A percentile compares a stretch with the other conserved stretches of the same genome.
phyloP scores from a whole-genome alignment of 441 rosid species.

The Viola pubescens region DNA sequence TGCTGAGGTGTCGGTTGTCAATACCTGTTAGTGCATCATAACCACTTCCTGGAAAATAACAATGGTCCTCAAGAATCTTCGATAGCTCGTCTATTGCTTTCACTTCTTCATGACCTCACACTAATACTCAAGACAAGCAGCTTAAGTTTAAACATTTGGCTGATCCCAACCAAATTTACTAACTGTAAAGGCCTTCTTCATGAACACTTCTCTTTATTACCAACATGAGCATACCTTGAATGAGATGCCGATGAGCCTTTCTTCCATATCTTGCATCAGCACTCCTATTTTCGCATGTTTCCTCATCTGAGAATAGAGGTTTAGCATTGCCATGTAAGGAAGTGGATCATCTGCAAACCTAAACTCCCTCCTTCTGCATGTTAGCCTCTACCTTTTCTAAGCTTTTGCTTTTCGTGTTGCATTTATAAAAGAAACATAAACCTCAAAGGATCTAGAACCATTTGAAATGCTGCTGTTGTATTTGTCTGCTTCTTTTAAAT shows the following conservation, averaged over 20 bases:
- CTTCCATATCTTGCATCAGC: conserved; percentile 31
- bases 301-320: conserved; percentile 18
- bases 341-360: conserved; percentile 13
- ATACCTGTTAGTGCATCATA: conserved; percentile 5
- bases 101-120: conserved; percentile 12
- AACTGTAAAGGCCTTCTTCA: background rate
- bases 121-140: background rate
- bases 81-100: conserved; percentile 1
- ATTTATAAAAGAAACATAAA: conserved; percentile 29
- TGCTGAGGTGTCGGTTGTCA: background rate
- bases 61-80: conserved; percentile 8
- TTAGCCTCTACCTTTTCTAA: conserved; percentile 29
- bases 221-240: conserved; percentile 19
- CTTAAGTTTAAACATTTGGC: background rate
- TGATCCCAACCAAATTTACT: conserved; percentile 17
- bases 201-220: conserved; percentile 24
- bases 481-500: conserved; percentile 17
- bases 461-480: conserved; percentile 18
- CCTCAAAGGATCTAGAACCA: conserved; percentile 7
- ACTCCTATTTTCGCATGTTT: conserved; percentile 25
- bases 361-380: conserved; percentile 28
- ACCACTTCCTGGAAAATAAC: background rate
- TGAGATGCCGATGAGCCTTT: conserved; percentile 14
- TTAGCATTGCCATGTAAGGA: conserved; percentile 26
- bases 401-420: conserved; percentile 17